Evolutionary conservation across 495 filamentous ascomycete species (phyloP).

Genomic region (Penicillium atrosanguineum): DNA sequence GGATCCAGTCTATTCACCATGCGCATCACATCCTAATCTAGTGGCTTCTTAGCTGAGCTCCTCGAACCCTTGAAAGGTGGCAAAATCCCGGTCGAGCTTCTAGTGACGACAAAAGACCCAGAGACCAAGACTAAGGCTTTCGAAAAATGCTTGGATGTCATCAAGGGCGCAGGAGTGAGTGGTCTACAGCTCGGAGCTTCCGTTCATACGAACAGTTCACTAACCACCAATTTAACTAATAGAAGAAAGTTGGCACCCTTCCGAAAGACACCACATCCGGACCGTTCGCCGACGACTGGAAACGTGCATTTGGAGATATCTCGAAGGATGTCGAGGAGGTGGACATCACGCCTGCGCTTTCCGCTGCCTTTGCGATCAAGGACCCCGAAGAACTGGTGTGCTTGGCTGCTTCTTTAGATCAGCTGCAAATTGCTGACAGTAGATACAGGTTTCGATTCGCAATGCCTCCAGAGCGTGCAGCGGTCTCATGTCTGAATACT

Average conservation of each 20-base stretch:
- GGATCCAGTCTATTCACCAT: not conserved
- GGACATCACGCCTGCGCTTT: conserved; percentile 80
- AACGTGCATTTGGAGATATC: conserved; percentile 69
- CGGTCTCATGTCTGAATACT: conserved; percentile 87
- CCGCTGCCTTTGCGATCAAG: conserved; percentile 86
- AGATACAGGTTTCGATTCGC: conserved; percentile 71
- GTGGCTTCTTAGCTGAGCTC: conserved; percentile 68
- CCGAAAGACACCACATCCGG: conserved; percentile 80
- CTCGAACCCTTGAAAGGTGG: conserved; percentile 89
- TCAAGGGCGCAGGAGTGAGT: conserved; percentile 83
- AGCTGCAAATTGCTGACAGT: conserved; percentile 5
- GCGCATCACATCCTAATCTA: conserved; percentile 2
- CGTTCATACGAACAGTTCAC: not conserved
- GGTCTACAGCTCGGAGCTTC: not conserved
- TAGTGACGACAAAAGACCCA: conserved; percentile 85
- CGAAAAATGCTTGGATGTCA: conserved; percentile 72
- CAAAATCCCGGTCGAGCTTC: conserved; percentile 83
- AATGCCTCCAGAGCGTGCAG: conserved; percentile 91
- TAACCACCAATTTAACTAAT: not conserved
- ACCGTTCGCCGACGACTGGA: conserved; percentile 96
- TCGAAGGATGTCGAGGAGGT: conserved; percentile 85
- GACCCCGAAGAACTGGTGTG: conserved; percentile 85
- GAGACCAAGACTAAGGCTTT: conserved; percentile 87
- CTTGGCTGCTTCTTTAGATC: not conserved
- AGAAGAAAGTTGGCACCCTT: conserved; percentile 88